A percentile compares a stretch with the other conserved stretches of the same genome.
Conservation (phyloP, 305 asterid species). For the Ruellia speciosa region DNA sequence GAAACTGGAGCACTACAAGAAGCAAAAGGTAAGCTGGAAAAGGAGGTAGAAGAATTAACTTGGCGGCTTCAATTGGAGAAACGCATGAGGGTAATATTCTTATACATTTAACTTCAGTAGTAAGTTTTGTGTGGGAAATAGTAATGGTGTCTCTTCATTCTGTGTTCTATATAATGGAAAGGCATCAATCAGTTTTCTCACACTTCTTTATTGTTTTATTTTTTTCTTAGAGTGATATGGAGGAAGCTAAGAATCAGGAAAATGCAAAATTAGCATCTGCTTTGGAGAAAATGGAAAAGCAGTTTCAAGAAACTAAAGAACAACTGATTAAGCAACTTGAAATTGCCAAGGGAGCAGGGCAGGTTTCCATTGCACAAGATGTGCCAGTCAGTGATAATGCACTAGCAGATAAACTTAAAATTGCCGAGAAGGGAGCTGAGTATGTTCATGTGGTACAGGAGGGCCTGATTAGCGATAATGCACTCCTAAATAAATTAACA, state of each 20-base stretch:
- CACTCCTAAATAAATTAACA: conserved; percentile 42
- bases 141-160: conserved; percentile 5
- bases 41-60: conserved; percentile 67
- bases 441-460: conserved; percentile 20
- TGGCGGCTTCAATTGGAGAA: conserved; percentile 62
- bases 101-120: conserved; percentile 1
- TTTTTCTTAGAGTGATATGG: conserved; percentile 33
- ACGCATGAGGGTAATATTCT: conserved; percentile 48
- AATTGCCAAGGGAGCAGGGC: conserved; percentile 25
- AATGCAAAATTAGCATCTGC: conserved; percentile 34
- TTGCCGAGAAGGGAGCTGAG: conserved; percentile 23
- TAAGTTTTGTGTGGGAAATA: not conserved
- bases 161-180: conserved; percentile 6
- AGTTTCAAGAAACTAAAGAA: conserved; percentile 31
- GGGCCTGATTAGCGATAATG: conserved; percentile 21
- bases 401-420: conserved; percentile 24
- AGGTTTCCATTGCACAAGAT: conserved; percentile 20
- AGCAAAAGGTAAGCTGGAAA: conserved; percentile 68
- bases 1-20: conserved; percentile 86
- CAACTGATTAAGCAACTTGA: conserved; percentile 27
- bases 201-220: conserved; percentile 13
- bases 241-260: conserved; percentile 42
- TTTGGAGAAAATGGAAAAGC: conserved; percentile 34
- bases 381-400: conserved; percentile 44
- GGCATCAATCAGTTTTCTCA: not conserved